These are phyloP conservation scores for Aspergillus costaricaensis DNA, from an alignment of 2,329 filamentous ascomycete species.

Conservation along the genomic window DNA sequence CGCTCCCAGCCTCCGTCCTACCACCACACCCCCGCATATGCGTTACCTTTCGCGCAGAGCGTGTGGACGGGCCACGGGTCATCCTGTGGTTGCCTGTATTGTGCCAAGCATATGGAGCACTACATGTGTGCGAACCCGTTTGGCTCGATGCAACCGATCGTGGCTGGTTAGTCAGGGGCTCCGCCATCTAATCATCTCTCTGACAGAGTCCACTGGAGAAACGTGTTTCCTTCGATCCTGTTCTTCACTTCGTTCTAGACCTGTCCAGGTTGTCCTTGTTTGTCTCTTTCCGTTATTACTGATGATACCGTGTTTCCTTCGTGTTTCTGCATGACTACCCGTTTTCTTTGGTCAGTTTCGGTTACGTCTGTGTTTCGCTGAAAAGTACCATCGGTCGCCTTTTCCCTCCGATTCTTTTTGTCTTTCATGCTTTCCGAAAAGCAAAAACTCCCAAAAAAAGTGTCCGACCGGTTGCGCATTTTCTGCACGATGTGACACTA, in stretches of 20 bases:
- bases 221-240: slow-evolving; percentile 13
- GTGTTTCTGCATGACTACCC: slow-evolving; percentile 29
- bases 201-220: not conserved
- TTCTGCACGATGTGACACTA: slow-evolving; percentile 21
- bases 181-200: not conserved
- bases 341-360: slow-evolving; percentile 34
- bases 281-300: slow-evolving; percentile 26
- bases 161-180: slow-evolving; percentile 29
- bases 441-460: slow-evolving; percentile 34
- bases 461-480: slow-evolving; percentile 28
- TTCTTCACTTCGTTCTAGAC: slow-evolving; percentile 22
- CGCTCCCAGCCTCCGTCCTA: slow-evolving; percentile 50
- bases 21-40: slow-evolving; percentile 52
- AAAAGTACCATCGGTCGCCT: slow-evolving; percentile 38
- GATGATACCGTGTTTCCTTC: slow-evolving; percentile 34
- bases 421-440: slow-evolving; percentile 11
- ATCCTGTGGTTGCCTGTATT: slow-evolving; percentile 52
- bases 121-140: slow-evolving; percentile 51
- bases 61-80: slow-evolving; percentile 51
- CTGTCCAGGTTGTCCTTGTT: slow-evolving; percentile 29
- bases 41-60: slow-evolving; percentile 48
- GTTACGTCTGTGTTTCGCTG: slow-evolving; percentile 31
- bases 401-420: slow-evolving; percentile 24
- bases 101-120: slow-evolving; percentile 52
- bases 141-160: slow-evolving; percentile 48